phyloP scores from a whole-genome alignment of 1,284 basidiomycete species.

The Rhodofomes roseus region DNA sequence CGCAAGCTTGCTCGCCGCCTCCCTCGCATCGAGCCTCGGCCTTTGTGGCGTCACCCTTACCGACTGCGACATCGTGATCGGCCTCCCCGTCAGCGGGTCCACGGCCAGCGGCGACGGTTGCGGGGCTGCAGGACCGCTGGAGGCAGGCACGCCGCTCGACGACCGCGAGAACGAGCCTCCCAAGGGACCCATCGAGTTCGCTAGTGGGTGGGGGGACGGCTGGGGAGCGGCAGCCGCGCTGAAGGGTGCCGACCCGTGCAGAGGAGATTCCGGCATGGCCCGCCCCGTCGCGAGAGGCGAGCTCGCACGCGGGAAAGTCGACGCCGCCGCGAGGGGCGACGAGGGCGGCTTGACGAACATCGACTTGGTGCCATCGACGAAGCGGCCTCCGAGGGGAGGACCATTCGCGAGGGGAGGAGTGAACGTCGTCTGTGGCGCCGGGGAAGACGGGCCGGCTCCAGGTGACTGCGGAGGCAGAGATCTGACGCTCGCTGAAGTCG shows the following conservation, averaged over 20 bases:
- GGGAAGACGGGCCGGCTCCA: conserved; percentile 46
- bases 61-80: conserved; percentile 61
- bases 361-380: conserved; percentile 70
- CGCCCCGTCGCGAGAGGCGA: conserved; percentile 10
- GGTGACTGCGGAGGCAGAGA: conserved; percentile 43
- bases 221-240: background rate
- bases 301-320: conserved; percentile 11
- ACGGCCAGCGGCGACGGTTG: conserved; percentile 31
- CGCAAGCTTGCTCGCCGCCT: conserved; percentile 84
- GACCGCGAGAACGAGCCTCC: conserved; percentile 1
- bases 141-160: conserved; percentile 4
- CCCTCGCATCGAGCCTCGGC: conserved; percentile 69
- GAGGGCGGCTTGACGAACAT: conserved; percentile 60
- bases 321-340: conserved; percentile 30
- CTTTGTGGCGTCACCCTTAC: conserved; percentile 64
- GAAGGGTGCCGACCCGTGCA: conserved; percentile 14
- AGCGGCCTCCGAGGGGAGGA: conserved; percentile 59
- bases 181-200: conserved; percentile 13
- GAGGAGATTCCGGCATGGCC: conserved; percentile 18
- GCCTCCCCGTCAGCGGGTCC: conserved; percentile 59
- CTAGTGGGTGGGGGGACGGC: conserved; percentile 18
- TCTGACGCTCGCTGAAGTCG: conserved; percentile 7
- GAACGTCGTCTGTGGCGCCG: conserved; percentile 18
- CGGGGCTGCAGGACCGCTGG: conserved; percentile 19
- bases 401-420: conserved; percentile 28